Evolutionary conservation across 2,329 filamentous ascomycete genomes (phyloP).

Genomic region (Botryotinia narcissicola): DNA sequence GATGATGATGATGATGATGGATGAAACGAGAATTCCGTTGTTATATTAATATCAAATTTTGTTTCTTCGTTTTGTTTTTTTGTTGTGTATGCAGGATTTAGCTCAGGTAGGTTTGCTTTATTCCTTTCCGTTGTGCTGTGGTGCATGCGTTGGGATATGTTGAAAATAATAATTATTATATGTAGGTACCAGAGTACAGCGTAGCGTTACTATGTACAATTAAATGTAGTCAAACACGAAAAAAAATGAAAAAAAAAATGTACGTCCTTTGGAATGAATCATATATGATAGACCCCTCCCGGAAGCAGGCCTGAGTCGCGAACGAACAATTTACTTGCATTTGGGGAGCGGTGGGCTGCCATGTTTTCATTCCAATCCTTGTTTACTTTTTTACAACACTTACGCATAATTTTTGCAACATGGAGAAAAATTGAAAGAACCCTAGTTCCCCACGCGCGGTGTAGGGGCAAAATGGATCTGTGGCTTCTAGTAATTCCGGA

Average conservation of each 20-base stretch:
- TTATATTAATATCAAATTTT: slow-evolving; percentile 9
- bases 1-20: slow-evolving; percentile 7
- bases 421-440: not conserved
- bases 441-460: slow-evolving; percentile 13
- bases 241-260: not conserved
- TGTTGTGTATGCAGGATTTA: slow-evolving; percentile 3
- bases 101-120: not conserved
- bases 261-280: slow-evolving; percentile 6
- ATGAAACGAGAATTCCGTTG: slow-evolving; percentile 11
- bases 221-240: not conserved
- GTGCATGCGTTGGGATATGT: slow-evolving; percentile 15
- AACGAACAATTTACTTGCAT: slow-evolving; percentile 15
- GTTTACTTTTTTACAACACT: slow-evolving; percentile 1
- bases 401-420: not conserved
- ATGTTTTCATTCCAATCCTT: not conserved
- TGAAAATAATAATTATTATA: not conserved
- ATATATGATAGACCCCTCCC: slow-evolving; percentile 17
- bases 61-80: not conserved
- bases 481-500: slow-evolving; percentile 3
- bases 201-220: not conserved
- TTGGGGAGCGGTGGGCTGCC: slow-evolving; percentile 18
- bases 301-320: slow-evolving; percentile 16
- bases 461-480: slow-evolving; percentile 5
- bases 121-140: slow-evolving; percentile 5
- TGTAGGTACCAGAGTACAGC: slow-evolving; percentile 7